These are phyloP conservation scores for Acephala macrosclerotiorum DNA, from an alignment of 2,329 filamentous ascomycete species.

Conservation along the genomic window DNA sequence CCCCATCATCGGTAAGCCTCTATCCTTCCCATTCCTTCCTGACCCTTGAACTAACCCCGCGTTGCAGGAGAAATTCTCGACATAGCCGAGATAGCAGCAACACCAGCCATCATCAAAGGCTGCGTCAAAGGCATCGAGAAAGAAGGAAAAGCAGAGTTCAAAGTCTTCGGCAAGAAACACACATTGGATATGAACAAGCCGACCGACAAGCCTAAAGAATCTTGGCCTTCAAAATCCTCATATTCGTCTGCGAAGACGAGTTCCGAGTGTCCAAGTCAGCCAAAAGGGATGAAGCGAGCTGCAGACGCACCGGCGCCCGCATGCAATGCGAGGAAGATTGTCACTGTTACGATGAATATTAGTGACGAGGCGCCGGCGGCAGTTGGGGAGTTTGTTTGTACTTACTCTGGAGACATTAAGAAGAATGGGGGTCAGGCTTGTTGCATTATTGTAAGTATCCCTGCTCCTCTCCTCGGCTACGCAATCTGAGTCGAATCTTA, in stretches of 20 bases:
- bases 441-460: neutral
- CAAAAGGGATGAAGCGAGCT: neutral
- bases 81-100: constrained; percentile 35
- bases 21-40: too few relatives aligned
- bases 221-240: constrained; percentile 1
- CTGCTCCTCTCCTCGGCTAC: too few relatives aligned
- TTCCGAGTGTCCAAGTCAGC: constrained; percentile 11
- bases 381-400: neutral
- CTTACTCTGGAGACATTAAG: neutral
- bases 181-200: constrained; percentile 33
- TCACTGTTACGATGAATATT: constrained; percentile 12
- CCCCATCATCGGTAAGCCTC: constrained; percentile 31
- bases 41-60: neutral
- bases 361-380: neutral
- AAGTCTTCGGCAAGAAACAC: constrained; percentile 43
- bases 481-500: too few relatives aligned
- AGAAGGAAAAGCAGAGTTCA: constrained; percentile 42
- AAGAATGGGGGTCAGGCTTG: neutral
- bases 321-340: constrained; percentile 7
- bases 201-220: constrained; percentile 15
- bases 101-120: constrained; percentile 42
- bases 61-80: constrained; percentile 22
- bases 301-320: neutral
- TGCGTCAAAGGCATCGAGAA: constrained; percentile 47
- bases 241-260: constrained; percentile 17